phyloP scores from a whole-genome alignment of 805 yeast genomes.

The Yamadazyma paraphyllophila region DNA sequence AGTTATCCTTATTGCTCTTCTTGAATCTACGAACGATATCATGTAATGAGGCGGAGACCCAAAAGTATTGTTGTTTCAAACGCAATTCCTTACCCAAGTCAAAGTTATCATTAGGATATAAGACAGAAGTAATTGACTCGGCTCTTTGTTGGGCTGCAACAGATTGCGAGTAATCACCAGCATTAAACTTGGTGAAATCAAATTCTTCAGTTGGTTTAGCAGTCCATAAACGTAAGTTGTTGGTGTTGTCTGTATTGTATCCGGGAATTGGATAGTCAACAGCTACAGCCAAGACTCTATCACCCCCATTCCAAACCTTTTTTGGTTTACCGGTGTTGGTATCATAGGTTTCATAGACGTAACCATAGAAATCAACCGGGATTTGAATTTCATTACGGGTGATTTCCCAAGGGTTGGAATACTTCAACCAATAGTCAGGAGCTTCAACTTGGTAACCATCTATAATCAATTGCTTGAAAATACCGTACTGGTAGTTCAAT shows the following conservation, averaged over 20 bases:
- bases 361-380: slow-evolving; percentile 88
- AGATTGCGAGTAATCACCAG: slow-evolving; percentile 85
- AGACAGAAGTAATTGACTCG: slow-evolving; percentile 86
- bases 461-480: slow-evolving; percentile 82
- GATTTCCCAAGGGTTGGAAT: slow-evolving; percentile 91
- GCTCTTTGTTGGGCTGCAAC: slow-evolving; percentile 85
- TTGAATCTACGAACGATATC: slow-evolving; percentile 89
- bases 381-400: slow-evolving; percentile 82
- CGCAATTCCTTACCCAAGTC: slow-evolving; percentile 88
- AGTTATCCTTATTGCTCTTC: slow-evolving; percentile 65
- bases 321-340: slow-evolving; percentile 54
- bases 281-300: slow-evolving; percentile 84
- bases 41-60: slow-evolving; percentile 93
- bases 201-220: slow-evolving; percentile 88
- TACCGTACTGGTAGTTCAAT: slow-evolving; percentile 88
- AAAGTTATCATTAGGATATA: slow-evolving; percentile 93
- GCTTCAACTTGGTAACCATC: slow-evolving; percentile 93
- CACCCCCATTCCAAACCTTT: slow-evolving; percentile 84
- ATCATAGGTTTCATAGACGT: slow-evolving; percentile 57
- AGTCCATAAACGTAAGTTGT: slow-evolving; percentile 87
- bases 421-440: slow-evolving; percentile 92
- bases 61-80: slow-evolving; percentile 91
- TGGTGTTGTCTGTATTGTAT: slow-evolving; percentile 75
- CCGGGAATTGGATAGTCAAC: slow-evolving; percentile 94
- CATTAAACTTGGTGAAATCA: slow-evolving; percentile 85